phyloP scores from a whole-genome alignment of 768 basidiomycete genomes.

The Lactarius hatsudake region DNA sequence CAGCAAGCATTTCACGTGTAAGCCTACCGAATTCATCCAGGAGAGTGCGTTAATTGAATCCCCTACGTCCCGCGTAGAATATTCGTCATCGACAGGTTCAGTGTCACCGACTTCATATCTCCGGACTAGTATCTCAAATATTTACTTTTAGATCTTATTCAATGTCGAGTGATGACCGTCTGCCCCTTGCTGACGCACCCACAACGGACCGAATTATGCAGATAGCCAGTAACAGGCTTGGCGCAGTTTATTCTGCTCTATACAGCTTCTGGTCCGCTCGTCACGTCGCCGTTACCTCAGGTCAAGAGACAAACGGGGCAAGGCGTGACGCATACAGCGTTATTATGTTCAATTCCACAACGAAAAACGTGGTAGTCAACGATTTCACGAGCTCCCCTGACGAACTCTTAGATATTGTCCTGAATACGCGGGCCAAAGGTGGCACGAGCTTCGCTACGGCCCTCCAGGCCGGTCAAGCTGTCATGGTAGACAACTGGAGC shows the following conservation, averaged over 20 bases:
- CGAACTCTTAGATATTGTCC: neutral
- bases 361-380: neutral
- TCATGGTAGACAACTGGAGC: slow-evolving; percentile 50
- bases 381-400: neutral
- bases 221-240: neutral
- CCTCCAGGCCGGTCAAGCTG: slow-evolving; percentile 34
- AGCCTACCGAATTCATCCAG: slow-evolving; percentile 24
- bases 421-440: slow-evolving; percentile 29
- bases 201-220: neutral
- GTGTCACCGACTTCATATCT: slow-evolving; percentile 27
- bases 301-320: neutral
- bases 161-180: slow-evolving; percentile 33
- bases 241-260: neutral
- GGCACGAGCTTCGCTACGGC: slow-evolving; percentile 48
- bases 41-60: neutral
- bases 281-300: neutral
- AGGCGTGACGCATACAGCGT: neutral
- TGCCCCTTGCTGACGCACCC: slow-evolving; percentile 31
- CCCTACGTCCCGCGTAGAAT: slow-evolving; percentile 32
- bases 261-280: neutral
- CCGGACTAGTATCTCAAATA: neutral
- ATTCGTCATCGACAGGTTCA: slow-evolving; percentile 53
- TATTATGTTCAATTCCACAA: neutral
- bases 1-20: slow-evolving; percentile 62
- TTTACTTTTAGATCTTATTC: neutral